Base-by-base conservation (phyloP, 371 early-diverging fungal genomes). In the Saksenaea vasiformis region DNA sequence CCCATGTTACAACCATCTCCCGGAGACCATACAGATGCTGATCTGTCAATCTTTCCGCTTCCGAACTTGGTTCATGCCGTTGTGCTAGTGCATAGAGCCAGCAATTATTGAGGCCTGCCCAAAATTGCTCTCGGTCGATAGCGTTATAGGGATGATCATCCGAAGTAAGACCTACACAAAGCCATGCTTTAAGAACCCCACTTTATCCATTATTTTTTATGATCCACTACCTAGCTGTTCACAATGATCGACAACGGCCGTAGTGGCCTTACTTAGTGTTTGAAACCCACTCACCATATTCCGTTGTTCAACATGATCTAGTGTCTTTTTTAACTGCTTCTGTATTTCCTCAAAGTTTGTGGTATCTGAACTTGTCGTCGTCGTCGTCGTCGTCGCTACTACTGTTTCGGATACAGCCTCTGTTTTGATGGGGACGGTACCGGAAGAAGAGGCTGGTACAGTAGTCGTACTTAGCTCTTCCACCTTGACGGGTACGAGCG, bases 71-170 rank as follows among this genome's bases (percentile, higher is more conserved):
- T 54, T 79, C 84, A 14, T 77, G 78, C 31, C 83, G 82, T 44
- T 88, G 88, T 13, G 88, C 85, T 36, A 92, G 73, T 11, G 91
- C 87, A 75, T 89, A 88, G 5, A 91, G 68, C 92, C 92, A 92
- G 70, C 91, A 89, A 61, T 90, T 87, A 71, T 92, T 92, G 65
- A 92, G 80, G 8, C 89, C 90, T 22, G 87, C 83, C 92, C 92
- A 92, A 69, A 92, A 91, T 43, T 87, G 88, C 69, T 87, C 87
- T 35, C 86, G 60, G 47, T 89, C 83, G 59, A 87, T 74, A 2
- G 78, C 74, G 56, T 76, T 77, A 41, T 77, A 78, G 35, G 86
- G 80, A 55, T 76, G 79, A 66, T 78, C 76, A 26, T 85, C 86
- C 10, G 80, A 73, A 0, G 86, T 79, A 19, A 85, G 67, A 19